Conservation (phyloP, 2,329 filamentous ascomycete genomes). For the Epichloe uncinata region DNA sequence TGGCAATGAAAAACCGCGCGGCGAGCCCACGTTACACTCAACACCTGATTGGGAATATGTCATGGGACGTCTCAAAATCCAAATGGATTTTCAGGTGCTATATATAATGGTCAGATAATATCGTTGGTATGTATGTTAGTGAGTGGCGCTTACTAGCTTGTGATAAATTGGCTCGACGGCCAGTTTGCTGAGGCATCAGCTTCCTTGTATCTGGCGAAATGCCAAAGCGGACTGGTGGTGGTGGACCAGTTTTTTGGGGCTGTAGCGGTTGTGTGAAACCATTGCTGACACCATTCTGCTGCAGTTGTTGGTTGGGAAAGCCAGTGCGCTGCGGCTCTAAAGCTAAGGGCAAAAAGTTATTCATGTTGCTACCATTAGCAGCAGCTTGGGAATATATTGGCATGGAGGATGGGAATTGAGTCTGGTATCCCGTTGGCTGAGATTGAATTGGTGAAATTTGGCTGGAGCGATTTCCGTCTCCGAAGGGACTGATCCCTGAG, state of each 20-base stretch:
- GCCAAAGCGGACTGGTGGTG: conserved; percentile 82
- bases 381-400: conserved; percentile 35
- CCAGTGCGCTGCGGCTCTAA: conserved; percentile 48
- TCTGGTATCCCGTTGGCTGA: conserved; percentile 51
- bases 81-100: conserved; percentile 41
- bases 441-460: conserved; percentile 38
- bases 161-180: conserved; percentile 75
- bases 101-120: background rate
- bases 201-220: conserved; percentile 61
- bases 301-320: conserved; percentile 32
- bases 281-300: conserved; percentile 36
- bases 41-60: background rate
- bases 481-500: conserved; percentile 25
- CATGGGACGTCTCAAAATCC: conserved; percentile 26
- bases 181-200: conserved; percentile 74
- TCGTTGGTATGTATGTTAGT: background rate
- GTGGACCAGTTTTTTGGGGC: conserved; percentile 45
- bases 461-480: conserved; percentile 23
- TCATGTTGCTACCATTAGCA: conserved; percentile 31
- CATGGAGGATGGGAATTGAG: conserved; percentile 19
- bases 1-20: background rate
- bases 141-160: conserved; percentile 70
- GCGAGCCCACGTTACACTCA: background rate
- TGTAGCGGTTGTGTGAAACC: conserved; percentile 36
- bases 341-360: conserved; percentile 44